Base-by-base conservation (phyloP, 371 early-diverging fungal genomes). In the Mortierella sp. region DNA sequence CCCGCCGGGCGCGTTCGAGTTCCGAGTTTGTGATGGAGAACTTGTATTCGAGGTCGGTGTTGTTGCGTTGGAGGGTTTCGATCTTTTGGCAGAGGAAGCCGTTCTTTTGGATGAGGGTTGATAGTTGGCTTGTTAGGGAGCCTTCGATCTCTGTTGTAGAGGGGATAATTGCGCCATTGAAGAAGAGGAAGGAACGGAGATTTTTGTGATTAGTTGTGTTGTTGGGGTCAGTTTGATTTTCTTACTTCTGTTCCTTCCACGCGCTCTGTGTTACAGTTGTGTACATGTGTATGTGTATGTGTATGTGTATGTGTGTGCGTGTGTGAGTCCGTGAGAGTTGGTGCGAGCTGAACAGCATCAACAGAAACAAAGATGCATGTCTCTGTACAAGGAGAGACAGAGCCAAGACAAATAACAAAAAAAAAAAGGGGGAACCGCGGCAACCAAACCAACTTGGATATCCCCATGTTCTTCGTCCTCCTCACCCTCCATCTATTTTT, bases 41-140 rank as follows among this genome's bases (percentile, higher is more conserved):
- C 71, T 82, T 85, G 75, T 85, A 85, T 41, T 85, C 86, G 3
- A 85, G 72, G 43, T 85, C 86, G 2, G 86, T 85, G 76, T 85
- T 85, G 75, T 44, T 72, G 65, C 86, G 81, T 55, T 85, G 86
- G 16, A 85, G 82, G 54, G 70, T 81, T 24, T 85, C 86, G 35
- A 85, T 85, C 75, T 85, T 85, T 85, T 85, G 86, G 70, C 86
- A 85, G 56, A 85, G 82, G 51, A 85, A 85, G 5, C 86, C 86
- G 41, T 85, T 85, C 77, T 85, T 85, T 49, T 85, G 81, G 56
- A 85, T 79, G 27, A 85, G 75, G 1, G 86, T 81, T 12, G 86
- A 82, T n/a, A 85, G 77, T 55, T 85, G 86, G 27, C 79, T 77
- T 11, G 86, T 85, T 35, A 85, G 60, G 12, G 86, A 85, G 29